These are phyloP conservation scores for Penicillium sumatraense DNA, from an alignment of 2,329 filamentous ascomycete species.

Conservation along the genomic window DNA sequence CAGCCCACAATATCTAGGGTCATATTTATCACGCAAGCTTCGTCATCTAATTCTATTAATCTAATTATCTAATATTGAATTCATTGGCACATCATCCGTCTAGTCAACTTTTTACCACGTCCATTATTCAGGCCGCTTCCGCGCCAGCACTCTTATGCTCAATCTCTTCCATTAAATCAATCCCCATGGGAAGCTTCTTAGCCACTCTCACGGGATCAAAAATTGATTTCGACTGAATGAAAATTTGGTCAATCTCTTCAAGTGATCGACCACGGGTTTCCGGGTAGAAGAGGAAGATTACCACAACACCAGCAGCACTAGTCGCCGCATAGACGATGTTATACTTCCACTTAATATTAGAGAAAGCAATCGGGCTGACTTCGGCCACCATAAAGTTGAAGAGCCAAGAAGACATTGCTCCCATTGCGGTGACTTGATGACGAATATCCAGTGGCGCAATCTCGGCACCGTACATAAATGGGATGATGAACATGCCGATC, in stretches of 20 bases:
- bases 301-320: constrained; percentile 8
- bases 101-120: neutral
- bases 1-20: too few species aligned
- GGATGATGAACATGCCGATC: constrained; percentile 17
- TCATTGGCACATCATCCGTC: neutral
- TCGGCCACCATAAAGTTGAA: constrained; percentile 17
- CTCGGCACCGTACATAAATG: constrained; percentile 16
- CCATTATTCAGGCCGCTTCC: neutral
- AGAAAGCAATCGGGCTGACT: constrained; percentile 5
- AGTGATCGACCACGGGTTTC: constrained; percentile 17
- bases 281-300: constrained; percentile 21
- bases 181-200: constrained; percentile 6
- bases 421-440: constrained; percentile 1
- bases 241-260: constrained; percentile 22
- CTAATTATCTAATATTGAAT: neutral
- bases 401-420: constrained; percentile 8
- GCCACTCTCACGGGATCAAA: constrained; percentile 13
- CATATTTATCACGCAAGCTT: too few species aligned
- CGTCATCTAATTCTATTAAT: neutral
- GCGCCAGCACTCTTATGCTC: neutral
- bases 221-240: constrained; percentile 9
- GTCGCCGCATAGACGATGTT: constrained; percentile 10
- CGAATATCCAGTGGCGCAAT: constrained; percentile 12
- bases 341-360: constrained; percentile 12
- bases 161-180: constrained; percentile 4